phyloP scores from a whole-genome alignment of 305 asterid species.

The Fraxinus nigra region DNA sequence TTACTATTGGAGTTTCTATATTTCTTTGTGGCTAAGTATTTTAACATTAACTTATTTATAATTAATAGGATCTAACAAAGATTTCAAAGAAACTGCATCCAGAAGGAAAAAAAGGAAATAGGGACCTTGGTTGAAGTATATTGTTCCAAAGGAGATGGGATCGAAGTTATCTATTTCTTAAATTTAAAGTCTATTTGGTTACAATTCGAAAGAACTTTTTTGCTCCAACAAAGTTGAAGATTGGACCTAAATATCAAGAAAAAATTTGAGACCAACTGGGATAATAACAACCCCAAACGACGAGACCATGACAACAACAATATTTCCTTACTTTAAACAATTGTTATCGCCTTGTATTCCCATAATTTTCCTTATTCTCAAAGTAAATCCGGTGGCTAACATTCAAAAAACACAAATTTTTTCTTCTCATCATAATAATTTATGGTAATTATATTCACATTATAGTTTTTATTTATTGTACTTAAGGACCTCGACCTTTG shows the following conservation, averaged over 20 bases:
- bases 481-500: neutral
- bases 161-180: neutral
- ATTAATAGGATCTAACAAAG: neutral
- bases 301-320: neutral
- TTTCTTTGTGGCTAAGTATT: neutral
- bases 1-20: neutral
- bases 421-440: neutral
- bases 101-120: neutral
- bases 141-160: neutral
- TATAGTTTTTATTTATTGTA: too few relatives aligned
- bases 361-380: too few relatives aligned
- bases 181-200: too few relatives aligned
- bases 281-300: neutral
- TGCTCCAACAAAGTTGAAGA: too few relatives aligned
- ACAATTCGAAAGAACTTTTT: too few relatives aligned
- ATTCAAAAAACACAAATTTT: neutral
- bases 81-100: neutral
- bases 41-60: neutral
- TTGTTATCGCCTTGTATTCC: too few relatives aligned
- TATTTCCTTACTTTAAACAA: neutral
- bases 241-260: neutral
- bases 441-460: neutral
- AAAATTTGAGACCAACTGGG: neutral
- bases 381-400: neutral
- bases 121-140: neutral